A percentile compares a stretch with the other conserved stretches of the same genome.
phyloP scores from a whole-genome alignment of 179 eudicot genomes.

The Corrigiola litoralis region DNA sequence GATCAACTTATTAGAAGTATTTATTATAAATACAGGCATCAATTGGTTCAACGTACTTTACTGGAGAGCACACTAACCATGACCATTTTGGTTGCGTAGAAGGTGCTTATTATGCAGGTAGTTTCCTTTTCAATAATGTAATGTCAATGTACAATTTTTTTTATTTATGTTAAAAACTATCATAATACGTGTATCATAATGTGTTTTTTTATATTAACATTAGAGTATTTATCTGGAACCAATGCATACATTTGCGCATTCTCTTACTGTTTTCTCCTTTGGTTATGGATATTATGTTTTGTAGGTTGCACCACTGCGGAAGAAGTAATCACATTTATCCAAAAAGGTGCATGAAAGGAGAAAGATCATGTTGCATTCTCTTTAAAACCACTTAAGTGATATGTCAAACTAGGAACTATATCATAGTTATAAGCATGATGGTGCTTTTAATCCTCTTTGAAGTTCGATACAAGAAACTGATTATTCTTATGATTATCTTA shows the following conservation, averaged over 20 bases:
- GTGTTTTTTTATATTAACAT: background rate
- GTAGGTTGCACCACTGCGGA: conserved; percentile 15
- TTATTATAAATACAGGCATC: conserved; percentile 6
- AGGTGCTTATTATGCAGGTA: conserved; percentile 26
- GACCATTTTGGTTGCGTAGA: conserved; percentile 21
- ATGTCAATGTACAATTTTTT: too few species aligned
- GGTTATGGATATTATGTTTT: background rate
- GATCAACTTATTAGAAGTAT: background rate
- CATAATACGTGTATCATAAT: background rate
- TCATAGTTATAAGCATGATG: too few species aligned
- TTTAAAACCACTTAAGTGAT: too few species aligned
- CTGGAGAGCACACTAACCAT: conserved; percentile 25
- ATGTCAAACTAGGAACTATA: too few species aligned
- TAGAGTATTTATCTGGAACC: too few species aligned
- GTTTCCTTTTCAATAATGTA: too few species aligned
- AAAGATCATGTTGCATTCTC: too few species aligned
- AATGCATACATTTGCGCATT: too few species aligned
- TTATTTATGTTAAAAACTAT: background rate
- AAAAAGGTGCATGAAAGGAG: background rate
- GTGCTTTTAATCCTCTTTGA: too few species aligned
- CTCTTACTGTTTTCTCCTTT: too few species aligned
- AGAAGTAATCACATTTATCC: conserved; percentile 13
- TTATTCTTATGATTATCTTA: too few species aligned
- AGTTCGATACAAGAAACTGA: too few species aligned
- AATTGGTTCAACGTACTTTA: conserved; percentile 17